Base-by-base conservation (phyloP, 2,329 filamentous ascomycete genomes). In the Fusarium verrucosum region DNA sequence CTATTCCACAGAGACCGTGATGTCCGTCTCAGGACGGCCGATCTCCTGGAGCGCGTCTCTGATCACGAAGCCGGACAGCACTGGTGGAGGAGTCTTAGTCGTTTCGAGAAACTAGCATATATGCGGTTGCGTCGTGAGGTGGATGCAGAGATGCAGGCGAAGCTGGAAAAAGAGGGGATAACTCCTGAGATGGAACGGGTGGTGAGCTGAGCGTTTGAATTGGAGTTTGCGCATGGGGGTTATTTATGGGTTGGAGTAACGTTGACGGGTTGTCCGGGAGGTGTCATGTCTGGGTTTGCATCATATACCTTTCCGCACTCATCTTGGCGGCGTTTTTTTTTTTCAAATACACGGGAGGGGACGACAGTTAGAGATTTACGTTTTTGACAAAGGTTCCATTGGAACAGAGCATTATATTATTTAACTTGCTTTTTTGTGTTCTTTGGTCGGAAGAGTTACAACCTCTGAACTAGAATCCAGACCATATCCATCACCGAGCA, bases 41-140 rank as follows among this genome's bases (percentile, higher is more conserved):
- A 91, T 60, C 79, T 99, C 32, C 77, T 99, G 20, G 92, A 94
- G 68, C 85, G 93, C 20, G 88, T 99, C 51, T 86, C 88, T 67
- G 88, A 90, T 55, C 94, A 99, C 77, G 91, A 96, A 73, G 95
- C 93, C 10, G 95, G 95, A 3, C 86, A 93, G 72, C 92, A 98
- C 78, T 98, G 95, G 84, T 99, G 94, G 92, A 87, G 85, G 66
- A 87, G 87, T 26, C 80, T 99, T 44, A 95, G 93, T 56, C 84
- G 92, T 40, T 99, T 97, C 74, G 90, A 94, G 69, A 96, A 94
- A 78, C 79, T 96, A 65, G 94, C 91, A 4, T 97, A 90, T 72
- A 89, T 90, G 67, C 85, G 94, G 44, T 88, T 96, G 44, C 89
- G 90, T 75, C 85, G 89, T 58, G 92, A 87, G 68, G 77, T 79